Conservation (phyloP, 2,329 filamentous ascomycete species). For the Claviceps cyperi region DNA sequence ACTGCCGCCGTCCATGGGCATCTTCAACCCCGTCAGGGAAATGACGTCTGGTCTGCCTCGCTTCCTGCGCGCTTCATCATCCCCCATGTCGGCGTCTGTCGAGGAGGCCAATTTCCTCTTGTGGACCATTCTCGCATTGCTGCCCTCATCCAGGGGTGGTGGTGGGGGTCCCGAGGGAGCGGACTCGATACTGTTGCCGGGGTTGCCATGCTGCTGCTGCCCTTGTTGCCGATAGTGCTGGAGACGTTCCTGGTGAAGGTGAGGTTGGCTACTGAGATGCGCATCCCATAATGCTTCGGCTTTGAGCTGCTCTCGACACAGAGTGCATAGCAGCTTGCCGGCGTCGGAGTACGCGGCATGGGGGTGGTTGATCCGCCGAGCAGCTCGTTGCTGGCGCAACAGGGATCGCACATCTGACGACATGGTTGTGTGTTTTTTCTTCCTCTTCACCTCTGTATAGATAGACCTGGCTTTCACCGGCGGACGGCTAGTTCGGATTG, state of each 20-base stretch:
- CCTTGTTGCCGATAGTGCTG: constrained; percentile 11
- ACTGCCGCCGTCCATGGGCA: not conserved
- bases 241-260: constrained; percentile 23
- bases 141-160: constrained; percentile 4
- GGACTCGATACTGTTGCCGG: constrained; percentile 7
- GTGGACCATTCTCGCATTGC: constrained; percentile 3
- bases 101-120: constrained; percentile 20
- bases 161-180: not conserved
- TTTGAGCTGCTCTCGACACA: constrained; percentile 51
- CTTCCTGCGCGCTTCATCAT: constrained; percentile 24
- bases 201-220: constrained; percentile 8
- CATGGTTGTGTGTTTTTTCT: constrained; percentile 31
- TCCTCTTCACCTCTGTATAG: not conserved
- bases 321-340: constrained; percentile 52
- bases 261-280: constrained; percentile 37
- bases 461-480: not conserved
- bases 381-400: constrained; percentile 61
- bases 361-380: constrained; percentile 57
- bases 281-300: constrained; percentile 52
- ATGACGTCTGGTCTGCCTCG: constrained; percentile 27
- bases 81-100: constrained; percentile 19
- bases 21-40: constrained; percentile 1
- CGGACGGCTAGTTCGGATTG: too few species aligned
- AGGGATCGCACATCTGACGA: constrained; percentile 61
- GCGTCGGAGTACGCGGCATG: constrained; percentile 53